Evolutionary conservation across 2,329 filamentous ascomycete species (phyloP).

Genomic region (Aspergillus alliaceus): DNA sequence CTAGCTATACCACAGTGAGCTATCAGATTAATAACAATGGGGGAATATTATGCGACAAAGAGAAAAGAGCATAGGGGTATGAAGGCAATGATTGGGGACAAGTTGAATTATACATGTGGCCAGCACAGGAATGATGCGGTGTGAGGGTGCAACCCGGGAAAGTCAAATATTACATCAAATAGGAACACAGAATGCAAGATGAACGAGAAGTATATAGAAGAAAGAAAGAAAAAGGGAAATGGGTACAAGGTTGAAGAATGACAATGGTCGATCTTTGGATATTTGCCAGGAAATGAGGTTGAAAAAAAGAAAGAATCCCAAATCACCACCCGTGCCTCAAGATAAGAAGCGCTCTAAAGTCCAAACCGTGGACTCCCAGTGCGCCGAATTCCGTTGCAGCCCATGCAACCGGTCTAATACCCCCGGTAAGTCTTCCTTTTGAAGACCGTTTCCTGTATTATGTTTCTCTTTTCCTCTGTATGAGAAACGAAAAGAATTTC

Average conservation of each 20-base stretch:
- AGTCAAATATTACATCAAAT: conserved; percentile 36
- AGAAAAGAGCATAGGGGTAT: conserved; percentile 37
- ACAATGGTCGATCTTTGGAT: conserved; percentile 1
- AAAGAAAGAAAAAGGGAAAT: conserved; percentile 34
- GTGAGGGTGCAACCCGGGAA: conserved; percentile 19
- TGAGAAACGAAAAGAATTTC: conserved; percentile 6
- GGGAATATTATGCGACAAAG: conserved; percentile 23
- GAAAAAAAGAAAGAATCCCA: conserved; percentile 21
- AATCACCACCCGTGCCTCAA: conserved; percentile 26
- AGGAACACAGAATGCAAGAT: conserved; percentile 22
- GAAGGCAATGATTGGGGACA: conserved; percentile 29
- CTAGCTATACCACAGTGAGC: conserved; percentile 16
- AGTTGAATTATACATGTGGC: conserved; percentile 44
- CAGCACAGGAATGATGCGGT: conserved; percentile 35
- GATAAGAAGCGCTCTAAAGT: conserved; percentile 24
- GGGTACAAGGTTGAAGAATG: conserved; percentile 41
- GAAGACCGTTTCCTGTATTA: conserved; percentile 10
- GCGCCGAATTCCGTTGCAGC: conserved; percentile 17
- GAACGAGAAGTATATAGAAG: conserved; percentile 16
- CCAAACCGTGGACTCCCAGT: conserved; percentile 17
- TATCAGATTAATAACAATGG: conserved; percentile 14
- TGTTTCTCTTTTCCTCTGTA: conserved; percentile 3
- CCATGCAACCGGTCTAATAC: conserved; percentile 13
- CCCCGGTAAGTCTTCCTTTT: conserved; percentile 2
- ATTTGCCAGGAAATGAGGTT: neutral